A percentile compares a stretch with the other conserved stretches of the same genome.
Evolutionary conservation across 2,329 filamentous ascomycete species (phyloP).

Genomic region (Cryphonectria radicalis): DNA sequence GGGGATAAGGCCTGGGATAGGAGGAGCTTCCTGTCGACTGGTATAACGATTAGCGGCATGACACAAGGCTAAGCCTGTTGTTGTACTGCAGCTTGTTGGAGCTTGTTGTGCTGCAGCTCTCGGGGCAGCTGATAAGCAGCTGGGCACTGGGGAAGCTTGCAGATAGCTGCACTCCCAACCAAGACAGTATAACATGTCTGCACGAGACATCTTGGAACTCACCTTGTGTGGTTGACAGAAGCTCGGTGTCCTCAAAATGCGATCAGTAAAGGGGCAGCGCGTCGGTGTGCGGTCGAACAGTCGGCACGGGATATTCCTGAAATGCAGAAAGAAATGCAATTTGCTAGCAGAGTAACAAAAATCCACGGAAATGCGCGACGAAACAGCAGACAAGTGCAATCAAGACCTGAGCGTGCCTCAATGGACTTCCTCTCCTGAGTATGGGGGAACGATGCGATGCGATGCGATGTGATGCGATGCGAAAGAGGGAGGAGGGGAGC

Average conservation of each 20-base stretch:
- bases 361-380: slow-evolving; percentile 13
- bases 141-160: not conserved
- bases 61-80: slow-evolving; percentile 16
- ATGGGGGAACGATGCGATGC: not conserved
- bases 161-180: not conserved
- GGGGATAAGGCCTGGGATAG: slow-evolving; percentile 1
- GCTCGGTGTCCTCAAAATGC: slow-evolving; percentile 14
- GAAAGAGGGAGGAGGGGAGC: slow-evolving; percentile 16
- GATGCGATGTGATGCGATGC: not conserved
- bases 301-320: slow-evolving; percentile 12
- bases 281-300: slow-evolving; percentile 14
- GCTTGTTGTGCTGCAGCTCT: slow-evolving; percentile 1
- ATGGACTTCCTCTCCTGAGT: slow-evolving; percentile 18
- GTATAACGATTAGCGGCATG: slow-evolving; percentile 20
- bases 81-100: slow-evolving; percentile 5
- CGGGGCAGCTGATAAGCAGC: not conserved
- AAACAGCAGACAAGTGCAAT: slow-evolving; percentile 23
- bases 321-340: slow-evolving; percentile 6
- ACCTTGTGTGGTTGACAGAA: not conserved
- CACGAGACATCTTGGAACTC: not conserved
- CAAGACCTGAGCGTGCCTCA: slow-evolving; percentile 16
- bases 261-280: slow-evolving; percentile 20
- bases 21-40: slow-evolving; percentile 13
- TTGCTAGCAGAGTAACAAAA: not conserved
- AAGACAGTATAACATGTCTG: not conserved